Base-by-base conservation (phyloP, 768 basidiomycete species). In the Leccinum incarnatum region DNA sequence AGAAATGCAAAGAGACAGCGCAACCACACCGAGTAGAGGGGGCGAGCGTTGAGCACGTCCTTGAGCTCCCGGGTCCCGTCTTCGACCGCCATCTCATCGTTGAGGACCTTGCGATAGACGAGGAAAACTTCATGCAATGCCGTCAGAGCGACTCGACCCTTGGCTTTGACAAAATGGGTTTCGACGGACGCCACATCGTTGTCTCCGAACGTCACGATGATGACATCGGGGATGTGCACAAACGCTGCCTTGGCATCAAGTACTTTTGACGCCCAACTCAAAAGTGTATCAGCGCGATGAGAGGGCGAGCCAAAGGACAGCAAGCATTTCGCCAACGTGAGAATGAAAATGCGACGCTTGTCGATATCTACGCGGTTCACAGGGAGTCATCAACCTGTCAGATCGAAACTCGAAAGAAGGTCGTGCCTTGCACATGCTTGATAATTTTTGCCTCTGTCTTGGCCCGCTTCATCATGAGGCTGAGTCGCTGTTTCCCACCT, bases 301-400 rank as follows among this genome's bases (percentile, higher is more conserved):
- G 93, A 93, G 2, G 94, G 94, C n/a, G 94, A 91, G 19, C 95
- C 95, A 70, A 91, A 95, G n/a, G 86, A 81, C 70, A 98, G 83
- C 58, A 98, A 81, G 11, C 91, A 91, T 69, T 92, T 89, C 2
- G 93, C 91, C 25, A 97, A 82, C 69, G 87, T 88, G 65, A 95
- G 77, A 52, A 97, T 80, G 76, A 97, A 97, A 55, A 87, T 85
- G 57, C 81, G 78, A 53, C 84, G 79, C 49, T 74, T 77, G 30
- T 75, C 71, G 8, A 80, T 69, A 54, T 81, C 84, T 84, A 57
- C 15, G 34, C 4, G 42, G 42, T 45, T 56, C 32, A 49, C 58
- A 23, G 36, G 11, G 19, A 45, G 57, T 51, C 50, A 50, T 59
- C 30, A 23, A 34, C 45, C 7, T 27, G 51, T 12, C 48, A 49